Percentiles rank a stretch among this genome's conserved stretches.
Conservation (phyloP, 2,329 filamentous ascomycete genomes). For the Diaporthe sp. region DNA sequence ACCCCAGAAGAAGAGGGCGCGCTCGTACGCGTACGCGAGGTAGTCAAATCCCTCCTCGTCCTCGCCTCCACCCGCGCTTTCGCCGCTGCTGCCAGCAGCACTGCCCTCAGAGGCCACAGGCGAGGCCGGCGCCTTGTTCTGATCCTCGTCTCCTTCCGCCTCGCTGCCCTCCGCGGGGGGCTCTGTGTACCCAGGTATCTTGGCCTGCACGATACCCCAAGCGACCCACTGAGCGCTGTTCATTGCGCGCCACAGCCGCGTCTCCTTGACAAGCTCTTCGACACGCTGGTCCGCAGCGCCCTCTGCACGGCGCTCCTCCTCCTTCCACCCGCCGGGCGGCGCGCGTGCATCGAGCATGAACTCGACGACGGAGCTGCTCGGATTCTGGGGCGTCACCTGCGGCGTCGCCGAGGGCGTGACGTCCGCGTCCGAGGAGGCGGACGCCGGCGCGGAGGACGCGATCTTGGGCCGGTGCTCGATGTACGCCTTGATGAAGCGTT, state of each 20-base stretch:
- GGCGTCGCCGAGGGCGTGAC: constrained; percentile 60
- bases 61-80: constrained; percentile 58
- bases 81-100: constrained; percentile 46
- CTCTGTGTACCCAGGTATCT: constrained; percentile 75
- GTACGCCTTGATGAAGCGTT: constrained; percentile 88
- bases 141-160: constrained; percentile 44
- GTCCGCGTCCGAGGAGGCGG: constrained; percentile 62
- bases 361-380: constrained; percentile 67
- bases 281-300: not conserved
- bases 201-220: constrained; percentile 97
- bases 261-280: constrained; percentile 83
- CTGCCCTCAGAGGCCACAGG: constrained; percentile 39
- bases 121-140: constrained; percentile 36
- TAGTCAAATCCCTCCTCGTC: constrained; percentile 91
- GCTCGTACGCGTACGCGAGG: constrained; percentile 88
- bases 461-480: constrained; percentile 83
- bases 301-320: constrained; percentile 69
- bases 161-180: constrained; percentile 59
- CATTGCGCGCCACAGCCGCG: constrained; percentile 86
- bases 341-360: constrained; percentile 88
- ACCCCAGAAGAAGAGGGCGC: constrained; percentile 94
- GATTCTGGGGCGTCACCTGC: constrained; percentile 46
- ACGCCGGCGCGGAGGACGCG: constrained; percentile 55
- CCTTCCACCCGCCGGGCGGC: constrained; percentile 67
- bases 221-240: constrained; percentile 94